These are phyloP conservation scores for Globisporangium iwayamae DNA, from an alignment of 352 stramenopile species.

Conservation along the genomic window DNA sequence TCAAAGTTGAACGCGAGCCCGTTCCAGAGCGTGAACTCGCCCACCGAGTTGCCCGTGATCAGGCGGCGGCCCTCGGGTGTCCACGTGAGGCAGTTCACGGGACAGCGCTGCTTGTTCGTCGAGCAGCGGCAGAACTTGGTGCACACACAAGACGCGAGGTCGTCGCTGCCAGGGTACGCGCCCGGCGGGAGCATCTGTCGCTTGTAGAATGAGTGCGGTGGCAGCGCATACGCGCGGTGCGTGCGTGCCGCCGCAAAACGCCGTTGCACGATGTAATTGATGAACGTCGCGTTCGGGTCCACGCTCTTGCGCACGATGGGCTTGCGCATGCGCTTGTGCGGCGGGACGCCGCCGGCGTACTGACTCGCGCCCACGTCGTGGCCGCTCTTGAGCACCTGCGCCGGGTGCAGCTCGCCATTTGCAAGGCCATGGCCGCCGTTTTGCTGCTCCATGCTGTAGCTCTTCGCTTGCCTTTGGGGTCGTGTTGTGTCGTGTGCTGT, in stretches of 20 bases:
- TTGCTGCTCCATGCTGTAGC: conserved; percentile 23
- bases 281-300: conserved; percentile 84
- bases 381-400: conserved; percentile 74
- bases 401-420: conserved; percentile 53
- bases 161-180: conserved; percentile 53
- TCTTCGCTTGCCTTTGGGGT: background rate
- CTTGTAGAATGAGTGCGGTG: conserved; percentile 85
- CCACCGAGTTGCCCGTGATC: conserved; percentile 96
- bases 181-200: conserved; percentile 73
- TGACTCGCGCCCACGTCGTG: conserved; percentile 69
- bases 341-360: conserved; percentile 63
- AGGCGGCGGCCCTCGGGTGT: conserved; percentile 92
- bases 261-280: conserved; percentile 73
- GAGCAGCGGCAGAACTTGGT: conserved; percentile 88
- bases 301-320: conserved; percentile 86
- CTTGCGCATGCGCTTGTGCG: conserved; percentile 84
- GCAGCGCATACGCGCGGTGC: conserved; percentile 47
- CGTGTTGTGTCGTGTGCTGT: background rate
- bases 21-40: conserved; percentile 98
- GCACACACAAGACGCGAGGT: conserved; percentile 74
- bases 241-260: conserved; percentile 57
- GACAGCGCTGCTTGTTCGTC: conserved; percentile 90
- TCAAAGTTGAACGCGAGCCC: conserved; percentile 97
- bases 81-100: conserved; percentile 94
- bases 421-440: conserved; percentile 13